Conservation (phyloP, 345 rosid genomes). For the Salix exigua region DNA sequence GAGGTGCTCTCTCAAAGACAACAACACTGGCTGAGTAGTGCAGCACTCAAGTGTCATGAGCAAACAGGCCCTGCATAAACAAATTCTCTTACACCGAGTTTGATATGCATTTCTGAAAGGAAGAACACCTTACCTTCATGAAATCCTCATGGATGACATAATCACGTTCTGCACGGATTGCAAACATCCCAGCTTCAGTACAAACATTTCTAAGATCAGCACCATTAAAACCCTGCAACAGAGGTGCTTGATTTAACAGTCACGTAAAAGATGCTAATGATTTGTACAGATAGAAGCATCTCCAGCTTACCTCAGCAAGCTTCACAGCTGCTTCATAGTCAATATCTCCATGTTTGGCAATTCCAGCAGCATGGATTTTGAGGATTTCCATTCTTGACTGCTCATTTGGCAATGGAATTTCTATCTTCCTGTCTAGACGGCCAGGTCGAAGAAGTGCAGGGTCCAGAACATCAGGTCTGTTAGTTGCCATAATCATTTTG, state of each 20-base stretch:
- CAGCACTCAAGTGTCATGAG: background rate
- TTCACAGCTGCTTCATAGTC: constrained; percentile 96
- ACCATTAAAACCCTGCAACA: constrained; percentile 85
- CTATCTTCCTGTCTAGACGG: constrained; percentile 87
- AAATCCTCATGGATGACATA: constrained; percentile 97
- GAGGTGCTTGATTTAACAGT: background rate
- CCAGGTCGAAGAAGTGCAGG: constrained; percentile 98
- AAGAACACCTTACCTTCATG: constrained; percentile 75
- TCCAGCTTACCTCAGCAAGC: constrained; percentile 79
- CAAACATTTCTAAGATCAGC: constrained; percentile 97
- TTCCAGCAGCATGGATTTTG: constrained; percentile 94
- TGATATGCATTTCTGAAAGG: background rate
- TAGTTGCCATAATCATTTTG: constrained; percentile 99
- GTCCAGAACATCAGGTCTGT: constrained; percentile 97
- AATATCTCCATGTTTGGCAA: constrained; percentile 95
- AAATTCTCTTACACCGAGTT: background rate
- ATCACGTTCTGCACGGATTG: constrained; percentile 95
- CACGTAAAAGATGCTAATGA: constrained; percentile 7
- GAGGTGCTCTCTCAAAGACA: background rate
- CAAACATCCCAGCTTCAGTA: constrained; percentile 99
- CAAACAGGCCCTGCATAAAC: background rate
- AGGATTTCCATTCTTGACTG: constrained; percentile 96
- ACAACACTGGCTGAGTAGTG: background rate
- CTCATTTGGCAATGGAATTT: constrained; percentile 95
- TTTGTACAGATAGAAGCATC: background rate